phyloP scores from a whole-genome alignment of 345 rosid genomes.

The Eucalyptus pauciflora region DNA sequence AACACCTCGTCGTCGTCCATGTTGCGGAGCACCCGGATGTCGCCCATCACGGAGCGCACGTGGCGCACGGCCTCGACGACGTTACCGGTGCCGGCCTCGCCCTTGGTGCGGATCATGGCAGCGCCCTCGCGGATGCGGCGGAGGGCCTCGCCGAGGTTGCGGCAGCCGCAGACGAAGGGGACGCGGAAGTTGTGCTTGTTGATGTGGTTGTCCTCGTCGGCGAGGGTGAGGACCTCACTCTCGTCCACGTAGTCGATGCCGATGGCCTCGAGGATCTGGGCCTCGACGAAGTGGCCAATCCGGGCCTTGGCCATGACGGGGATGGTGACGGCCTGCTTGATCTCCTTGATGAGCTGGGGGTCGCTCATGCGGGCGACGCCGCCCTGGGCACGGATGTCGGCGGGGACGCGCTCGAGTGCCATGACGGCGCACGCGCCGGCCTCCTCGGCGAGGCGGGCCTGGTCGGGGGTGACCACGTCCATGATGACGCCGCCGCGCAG shows the following conservation, averaged over 20 bases:
- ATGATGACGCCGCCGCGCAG: constrained; percentile 79
- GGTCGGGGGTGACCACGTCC: constrained; percentile 73
- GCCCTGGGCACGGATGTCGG: constrained; percentile 65
- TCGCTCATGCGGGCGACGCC: constrained; percentile 78
- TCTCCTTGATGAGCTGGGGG: constrained; percentile 60
- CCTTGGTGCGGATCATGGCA: constrained; percentile 81
- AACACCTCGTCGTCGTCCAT: constrained; percentile 85
- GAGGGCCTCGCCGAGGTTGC: constrained; percentile 73
- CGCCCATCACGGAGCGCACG: constrained; percentile 71
- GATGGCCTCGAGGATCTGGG: constrained; percentile 64
- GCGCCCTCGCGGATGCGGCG: constrained; percentile 72
- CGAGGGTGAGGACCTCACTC: constrained; percentile 62
- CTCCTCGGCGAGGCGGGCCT: constrained; percentile 68
- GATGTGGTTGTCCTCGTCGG: constrained; percentile 74
- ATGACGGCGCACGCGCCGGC: constrained; percentile 78
- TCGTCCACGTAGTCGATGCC: constrained; percentile 81
- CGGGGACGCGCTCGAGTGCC: constrained; percentile 75
- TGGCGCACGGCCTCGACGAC: constrained; percentile 74
- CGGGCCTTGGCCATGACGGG: constrained; percentile 86
- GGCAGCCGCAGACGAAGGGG: constrained; percentile 82
- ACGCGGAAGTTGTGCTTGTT: constrained; percentile 73
- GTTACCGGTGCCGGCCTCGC: constrained; percentile 83
- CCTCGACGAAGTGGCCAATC: constrained; percentile 73
- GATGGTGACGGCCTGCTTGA: constrained; percentile 56
- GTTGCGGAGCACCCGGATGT: constrained; percentile 37